Base-by-base conservation (phyloP, 495 filamentous ascomycete species). In the Hypomontagnella submonticulosa region DNA sequence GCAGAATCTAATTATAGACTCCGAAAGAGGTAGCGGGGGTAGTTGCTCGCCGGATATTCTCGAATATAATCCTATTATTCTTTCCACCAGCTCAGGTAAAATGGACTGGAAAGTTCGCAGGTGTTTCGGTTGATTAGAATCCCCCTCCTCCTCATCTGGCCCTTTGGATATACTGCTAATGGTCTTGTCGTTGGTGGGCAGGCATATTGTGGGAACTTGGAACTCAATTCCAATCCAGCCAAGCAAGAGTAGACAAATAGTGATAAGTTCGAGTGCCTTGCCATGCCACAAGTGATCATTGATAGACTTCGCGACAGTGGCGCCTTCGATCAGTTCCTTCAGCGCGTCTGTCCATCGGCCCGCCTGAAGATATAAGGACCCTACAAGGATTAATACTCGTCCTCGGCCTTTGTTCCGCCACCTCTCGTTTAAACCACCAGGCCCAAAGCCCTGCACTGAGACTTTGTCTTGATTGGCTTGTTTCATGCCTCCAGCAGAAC, bases 241-340 rank as follows among this genome's bases (percentile, higher is more conserved):
- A 47, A 96, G 85, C 78, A 98, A 87, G 27, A 98, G 67, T 60
- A 97, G 82, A 72, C 88, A 89, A 44, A 97, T 84, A 11, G 93
- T 77, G 63, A 95, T 90, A 8, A 91, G 88, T 70, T 98, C 95
- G 30, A 98, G 83, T 3, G 91, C 93, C 77, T 98, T 99, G 10
- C 90, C 95, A 81, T 98, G 92, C 95, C 95, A 99, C 6, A 97
- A 73, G 79, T 97, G 91, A 75, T 98, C 95, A 73, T 90, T 93
- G 66, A 88, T 87, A 33, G 86, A 87, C 73, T 90, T 90, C 12
- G 92, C 90, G 62, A 88, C 84, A 9, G 86, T 84, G 6, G 89
- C 92, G 46, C 89, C 89, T 52, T 97, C 93, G 19, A 87, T 79
- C 30, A 97, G 83, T 73, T 97, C 92, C 72, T 88, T 92, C 27